A percentile compares a stretch with the other conserved stretches of the same genome.
phyloP scores from a whole-genome alignment of 2,329 filamentous ascomycete genomes.

The Gaeumannomyces sp. region DNA sequence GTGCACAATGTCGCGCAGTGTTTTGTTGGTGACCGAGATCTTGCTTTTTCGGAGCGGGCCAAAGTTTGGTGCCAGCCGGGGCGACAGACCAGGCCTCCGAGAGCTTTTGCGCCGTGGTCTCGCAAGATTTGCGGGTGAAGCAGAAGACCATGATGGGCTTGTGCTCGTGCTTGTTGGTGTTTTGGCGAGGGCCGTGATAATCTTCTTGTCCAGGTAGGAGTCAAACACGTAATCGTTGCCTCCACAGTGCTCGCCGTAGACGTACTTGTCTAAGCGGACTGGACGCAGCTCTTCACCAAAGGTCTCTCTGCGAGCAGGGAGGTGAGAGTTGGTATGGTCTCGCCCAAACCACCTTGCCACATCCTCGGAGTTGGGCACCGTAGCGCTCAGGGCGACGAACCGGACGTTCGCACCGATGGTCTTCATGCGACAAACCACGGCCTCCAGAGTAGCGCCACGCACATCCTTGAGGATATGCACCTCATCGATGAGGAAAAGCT shows the following conservation, averaged over 20 bases:
- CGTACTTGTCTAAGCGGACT: conserved; percentile 68
- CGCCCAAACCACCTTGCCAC: conserved; percentile 75
- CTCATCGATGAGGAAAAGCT: conserved; percentile 79
- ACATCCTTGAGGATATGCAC: conserved; percentile 79
- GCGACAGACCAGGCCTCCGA: conserved; percentile 58
- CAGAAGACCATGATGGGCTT: conserved; percentile 85
- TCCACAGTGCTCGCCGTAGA: conserved; percentile 61
- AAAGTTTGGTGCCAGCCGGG: conserved; percentile 47
- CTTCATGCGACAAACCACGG: conserved; percentile 83
- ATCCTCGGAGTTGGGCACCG: conserved; percentile 75
- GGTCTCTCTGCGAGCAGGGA: conserved; percentile 59
- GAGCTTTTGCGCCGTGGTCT: conserved; percentile 60
- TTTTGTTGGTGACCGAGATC: conserved; percentile 49
- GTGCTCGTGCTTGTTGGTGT: conserved; percentile 42
- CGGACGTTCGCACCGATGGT: conserved; percentile 67
- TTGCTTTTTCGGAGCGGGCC: conserved; percentile 51
- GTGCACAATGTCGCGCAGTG: conserved; percentile 45
- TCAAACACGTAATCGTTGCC: conserved; percentile 75
- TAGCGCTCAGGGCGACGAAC: conserved; percentile 77
- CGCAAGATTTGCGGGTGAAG: conserved; percentile 65
- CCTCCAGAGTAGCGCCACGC: conserved; percentile 74
- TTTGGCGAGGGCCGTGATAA: conserved; percentile 59
- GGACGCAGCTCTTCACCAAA: conserved; percentile 79
- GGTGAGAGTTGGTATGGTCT: conserved; percentile 48
- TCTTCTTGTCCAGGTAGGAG: conserved; percentile 56